Evolutionary conservation across 805 yeast species (phyloP).

Genomic region (Nakazawaea wyomingensis): DNA sequence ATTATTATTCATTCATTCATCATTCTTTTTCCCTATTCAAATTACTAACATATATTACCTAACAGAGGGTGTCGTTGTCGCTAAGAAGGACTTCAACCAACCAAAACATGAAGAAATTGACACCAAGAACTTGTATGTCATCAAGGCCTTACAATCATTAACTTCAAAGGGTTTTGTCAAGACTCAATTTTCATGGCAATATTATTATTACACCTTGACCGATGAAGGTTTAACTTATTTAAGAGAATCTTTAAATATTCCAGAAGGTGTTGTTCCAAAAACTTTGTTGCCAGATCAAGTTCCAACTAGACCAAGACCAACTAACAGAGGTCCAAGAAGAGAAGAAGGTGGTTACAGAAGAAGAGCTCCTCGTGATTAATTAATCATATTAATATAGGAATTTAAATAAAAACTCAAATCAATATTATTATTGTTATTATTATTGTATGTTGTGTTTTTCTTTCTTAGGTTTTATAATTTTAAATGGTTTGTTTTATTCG

Average conservation of each 20-base stretch:
- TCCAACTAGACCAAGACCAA: conserved; percentile 64
- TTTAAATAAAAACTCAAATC: no score
- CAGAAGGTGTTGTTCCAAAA: conserved; percentile 97
- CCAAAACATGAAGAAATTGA: conserved; percentile 97
- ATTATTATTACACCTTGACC: conserved; percentile 99
- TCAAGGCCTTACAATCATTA: conserved; percentile 99
- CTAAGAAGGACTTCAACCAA: conserved; percentile 98
- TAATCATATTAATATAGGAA: no score
- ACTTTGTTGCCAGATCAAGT: conserved; percentile 95
- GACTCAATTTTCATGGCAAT: conserved; percentile 99
- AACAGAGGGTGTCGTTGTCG: conserved; percentile 97
- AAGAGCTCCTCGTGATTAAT: conserved; percentile 30
- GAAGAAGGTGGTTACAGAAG: conserved; percentile 53
- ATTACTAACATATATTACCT: conserved; percentile 32
- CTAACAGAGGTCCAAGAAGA: conserved; percentile 43
- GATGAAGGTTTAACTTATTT: conserved; percentile 99
- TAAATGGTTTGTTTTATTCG: conserved; percentile 15
- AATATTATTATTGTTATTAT: no score
- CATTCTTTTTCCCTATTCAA: no score
- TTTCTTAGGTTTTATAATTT: conserved; percentile 6
- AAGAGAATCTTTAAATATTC: conserved; percentile 97
- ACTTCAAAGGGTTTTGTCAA: conserved; percentile 98
- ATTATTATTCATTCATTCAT: no score
- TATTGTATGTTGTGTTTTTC: conserved; percentile 9
- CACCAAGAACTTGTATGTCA: conserved; percentile 95